phyloP scores from a whole-genome alignment of 768 basidiomycete genomes.

The Lactarius psammicola region DNA sequence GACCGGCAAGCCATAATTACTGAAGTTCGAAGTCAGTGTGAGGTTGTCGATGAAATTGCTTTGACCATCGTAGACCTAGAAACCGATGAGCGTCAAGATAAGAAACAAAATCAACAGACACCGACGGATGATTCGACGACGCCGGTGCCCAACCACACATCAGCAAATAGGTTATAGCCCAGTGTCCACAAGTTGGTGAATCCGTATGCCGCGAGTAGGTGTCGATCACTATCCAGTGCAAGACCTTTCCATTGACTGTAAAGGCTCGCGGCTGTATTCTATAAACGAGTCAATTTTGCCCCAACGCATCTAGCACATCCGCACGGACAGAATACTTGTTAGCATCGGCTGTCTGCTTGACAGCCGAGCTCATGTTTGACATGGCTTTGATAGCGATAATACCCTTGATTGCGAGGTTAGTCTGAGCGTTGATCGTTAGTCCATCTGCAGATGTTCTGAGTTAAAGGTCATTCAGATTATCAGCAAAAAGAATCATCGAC shows the following conservation, averaged over 20 bases:
- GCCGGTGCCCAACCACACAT: neutral
- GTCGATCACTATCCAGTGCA: neutral
- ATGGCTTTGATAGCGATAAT: neutral
- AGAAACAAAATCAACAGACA: too few species aligned
- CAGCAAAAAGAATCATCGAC: neutral
- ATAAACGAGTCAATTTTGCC: neutral
- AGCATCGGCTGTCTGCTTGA: neutral
- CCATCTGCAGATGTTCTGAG: neutral
- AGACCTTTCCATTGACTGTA: neutral
- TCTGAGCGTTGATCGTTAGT: neutral
- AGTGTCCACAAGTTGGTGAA: neutral
- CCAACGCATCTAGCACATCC: neutral
- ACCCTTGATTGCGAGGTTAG: neutral
- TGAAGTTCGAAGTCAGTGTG: neutral
- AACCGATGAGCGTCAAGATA: too few species aligned
- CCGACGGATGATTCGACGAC: too few species aligned
- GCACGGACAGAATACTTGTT: neutral
- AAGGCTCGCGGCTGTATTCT: neutral
- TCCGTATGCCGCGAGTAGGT: neutral
- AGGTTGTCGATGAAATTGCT: constrained; percentile 10
- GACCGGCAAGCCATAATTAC: constrained; percentile 18
- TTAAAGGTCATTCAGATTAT: neutral
- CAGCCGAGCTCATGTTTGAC: neutral
- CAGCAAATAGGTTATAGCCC: neutral
- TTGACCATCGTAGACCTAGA: constrained; percentile 48